Conservation (phyloP, 805 yeast species). For the Maudiozyma turicensis region DNA sequence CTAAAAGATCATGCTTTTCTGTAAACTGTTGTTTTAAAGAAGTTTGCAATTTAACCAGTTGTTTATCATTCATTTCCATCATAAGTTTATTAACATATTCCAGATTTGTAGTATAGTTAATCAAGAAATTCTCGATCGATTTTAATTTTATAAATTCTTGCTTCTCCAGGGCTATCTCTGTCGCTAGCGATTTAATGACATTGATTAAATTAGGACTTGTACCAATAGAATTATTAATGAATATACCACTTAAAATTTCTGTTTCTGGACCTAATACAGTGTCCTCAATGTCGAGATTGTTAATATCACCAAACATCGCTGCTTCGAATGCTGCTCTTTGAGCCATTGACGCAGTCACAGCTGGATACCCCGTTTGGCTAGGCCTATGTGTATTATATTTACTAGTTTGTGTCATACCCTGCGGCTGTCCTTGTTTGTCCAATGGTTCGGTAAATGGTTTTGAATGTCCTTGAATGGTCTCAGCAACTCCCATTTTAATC, state of each 20-base stretch:
- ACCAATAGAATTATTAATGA: conserved; percentile 49
- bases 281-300: conserved; percentile 39
- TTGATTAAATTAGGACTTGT: conserved; percentile 46
- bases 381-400: neutral
- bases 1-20: conserved; percentile 18
- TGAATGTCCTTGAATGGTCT: neutral
- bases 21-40: conserved; percentile 22
- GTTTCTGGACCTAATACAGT: conserved; percentile 39
- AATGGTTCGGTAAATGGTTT: neutral
- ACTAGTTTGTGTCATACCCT: neutral
- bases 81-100: conserved; percentile 24
- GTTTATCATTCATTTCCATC: conserved; percentile 27
- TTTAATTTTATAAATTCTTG: conserved; percentile 47
- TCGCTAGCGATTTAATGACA: conserved; percentile 44
- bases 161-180: conserved; percentile 47
- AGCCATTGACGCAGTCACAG: conserved; percentile 10
- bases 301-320: conserved; percentile 55
- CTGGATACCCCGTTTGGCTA: neutral
- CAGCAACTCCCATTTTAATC: neutral
- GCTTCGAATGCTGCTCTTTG: conserved; percentile 39
- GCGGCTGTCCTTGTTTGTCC: neutral
- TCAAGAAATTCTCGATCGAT: conserved; percentile 46
- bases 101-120: conserved; percentile 34
- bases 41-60: conserved; percentile 21
- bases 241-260: conserved; percentile 44